Percentiles rank a stretch among this genome's conserved stretches.
These are phyloP conservation scores for Tulasnella sp. DNA, from an alignment of 768 basidiomycete species.

Conservation along the genomic window DNA sequence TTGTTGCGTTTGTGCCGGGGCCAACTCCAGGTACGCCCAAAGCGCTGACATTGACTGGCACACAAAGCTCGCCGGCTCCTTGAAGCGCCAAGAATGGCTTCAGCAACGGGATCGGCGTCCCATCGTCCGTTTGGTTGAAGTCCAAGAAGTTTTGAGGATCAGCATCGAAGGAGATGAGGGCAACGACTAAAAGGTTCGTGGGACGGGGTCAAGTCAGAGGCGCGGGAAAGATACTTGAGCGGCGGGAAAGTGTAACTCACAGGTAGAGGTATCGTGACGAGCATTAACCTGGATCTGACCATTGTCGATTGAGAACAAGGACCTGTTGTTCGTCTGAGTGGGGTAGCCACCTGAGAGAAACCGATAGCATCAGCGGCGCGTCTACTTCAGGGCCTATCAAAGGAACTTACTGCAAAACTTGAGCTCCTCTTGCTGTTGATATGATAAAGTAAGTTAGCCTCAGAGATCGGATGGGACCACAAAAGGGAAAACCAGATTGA, in stretches of 20 bases:
- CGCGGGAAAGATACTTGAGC: background rate
- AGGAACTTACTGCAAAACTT: conserved; percentile 61
- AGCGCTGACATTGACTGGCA: conserved; percentile 57
- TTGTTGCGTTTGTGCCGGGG: conserved; percentile 69
- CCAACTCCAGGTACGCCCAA: conserved; percentile 49
- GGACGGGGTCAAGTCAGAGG: background rate
- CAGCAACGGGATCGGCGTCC: conserved; percentile 37
- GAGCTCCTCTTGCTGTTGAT: conserved; percentile 37
- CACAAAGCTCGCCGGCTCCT: conserved; percentile 62
- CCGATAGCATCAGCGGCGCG: background rate
- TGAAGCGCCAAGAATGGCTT: conserved; percentile 48
- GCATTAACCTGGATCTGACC: conserved; percentile 62
- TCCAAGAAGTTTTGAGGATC: conserved; percentile 61
- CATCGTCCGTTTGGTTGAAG: conserved; percentile 48
- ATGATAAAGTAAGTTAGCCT: background rate
- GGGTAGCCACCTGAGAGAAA: conserved; percentile 57
- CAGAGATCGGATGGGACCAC: conserved; percentile 36
- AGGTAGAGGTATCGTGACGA: conserved; percentile 58
- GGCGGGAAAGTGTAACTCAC: conserved; percentile 39
- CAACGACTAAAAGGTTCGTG: conserved; percentile 40
- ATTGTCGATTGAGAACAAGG: conserved; percentile 59
- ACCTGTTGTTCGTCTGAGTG: conserved; percentile 50
- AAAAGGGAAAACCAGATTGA: conserved; percentile 37
- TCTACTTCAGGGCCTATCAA: background rate
- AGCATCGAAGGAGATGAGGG: conserved; percentile 42